Conservation (phyloP, 345 rosid genomes). For the Populus deltoides region DNA sequence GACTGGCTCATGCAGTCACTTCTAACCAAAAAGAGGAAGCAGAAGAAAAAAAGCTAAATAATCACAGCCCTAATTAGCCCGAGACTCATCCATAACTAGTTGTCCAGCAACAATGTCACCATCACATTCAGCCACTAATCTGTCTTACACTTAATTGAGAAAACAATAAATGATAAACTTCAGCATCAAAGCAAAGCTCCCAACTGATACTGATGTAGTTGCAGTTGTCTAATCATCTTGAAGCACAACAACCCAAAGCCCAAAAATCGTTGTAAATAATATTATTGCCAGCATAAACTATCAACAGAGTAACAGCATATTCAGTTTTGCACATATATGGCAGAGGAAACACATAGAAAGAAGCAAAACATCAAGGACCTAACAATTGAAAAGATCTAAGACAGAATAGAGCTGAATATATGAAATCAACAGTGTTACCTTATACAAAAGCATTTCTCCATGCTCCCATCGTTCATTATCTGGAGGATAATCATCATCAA, state of each 20-base stretch:
- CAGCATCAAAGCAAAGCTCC: background rate
- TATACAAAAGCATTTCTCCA: constrained; percentile 96
- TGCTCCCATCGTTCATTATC: constrained; percentile 94
- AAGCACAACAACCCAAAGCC: background rate
- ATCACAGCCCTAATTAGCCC: too few relatives aligned
- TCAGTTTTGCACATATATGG: background rate
- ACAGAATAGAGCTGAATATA: background rate
- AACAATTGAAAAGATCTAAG: background rate
- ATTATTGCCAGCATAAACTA: background rate
- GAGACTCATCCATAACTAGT: too few relatives aligned
- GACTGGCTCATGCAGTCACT: background rate
- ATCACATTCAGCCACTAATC: background rate
- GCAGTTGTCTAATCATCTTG: background rate
- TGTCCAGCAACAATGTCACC: background rate
- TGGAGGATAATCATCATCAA: constrained; percentile 97
- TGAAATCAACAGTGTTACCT: constrained; percentile 45
- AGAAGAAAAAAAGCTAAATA: background rate
- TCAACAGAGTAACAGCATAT: background rate
- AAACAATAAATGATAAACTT: background rate
- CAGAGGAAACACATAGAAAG: background rate
- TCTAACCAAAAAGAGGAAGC: background rate
- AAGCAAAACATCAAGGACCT: background rate
- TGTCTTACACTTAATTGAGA: background rate
- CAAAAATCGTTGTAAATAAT: background rate
- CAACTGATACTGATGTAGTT: background rate